phyloP scores from a whole-genome alignment of 768 basidiomycete species.

The Tylopilus sp. region DNA sequence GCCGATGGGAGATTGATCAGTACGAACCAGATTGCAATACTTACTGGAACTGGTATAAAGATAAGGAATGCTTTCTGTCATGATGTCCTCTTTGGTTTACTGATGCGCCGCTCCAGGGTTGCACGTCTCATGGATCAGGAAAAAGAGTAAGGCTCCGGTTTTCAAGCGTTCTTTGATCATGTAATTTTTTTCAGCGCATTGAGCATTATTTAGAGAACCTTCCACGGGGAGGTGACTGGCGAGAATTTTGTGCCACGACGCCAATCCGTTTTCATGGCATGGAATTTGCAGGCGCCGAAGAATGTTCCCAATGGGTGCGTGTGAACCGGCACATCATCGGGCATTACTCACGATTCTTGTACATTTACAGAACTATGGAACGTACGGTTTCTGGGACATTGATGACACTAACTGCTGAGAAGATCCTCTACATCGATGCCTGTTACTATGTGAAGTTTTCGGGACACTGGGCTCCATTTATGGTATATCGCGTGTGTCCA shows the following conservation, averaged over 20 bases:
- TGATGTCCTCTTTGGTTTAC: no score
- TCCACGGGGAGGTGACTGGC: slow-evolving; percentile 27
- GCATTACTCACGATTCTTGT: not conserved
- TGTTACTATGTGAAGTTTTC: no score
- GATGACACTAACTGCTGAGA: slow-evolving; percentile 15
- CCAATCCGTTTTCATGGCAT: slow-evolving; percentile 25
- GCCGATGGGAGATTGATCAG: slow-evolving; percentile 26
- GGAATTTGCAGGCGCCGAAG: slow-evolving; percentile 22
- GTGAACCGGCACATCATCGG: no score
- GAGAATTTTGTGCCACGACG: slow-evolving; percentile 33
- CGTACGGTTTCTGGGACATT: slow-evolving; percentile 26
- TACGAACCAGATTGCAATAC: slow-evolving; percentile 29
- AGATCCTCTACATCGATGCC: not conserved
- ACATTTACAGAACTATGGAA: slow-evolving; percentile 12
- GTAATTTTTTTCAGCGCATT: slow-evolving; percentile 18
- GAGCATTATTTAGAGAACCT: slow-evolving; percentile 31
- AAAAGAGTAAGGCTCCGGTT: slow-evolving; percentile 17
- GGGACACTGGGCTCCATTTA: no score
- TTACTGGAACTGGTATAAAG: slow-evolving; percentile 27
- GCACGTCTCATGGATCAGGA: slow-evolving; percentile 20
- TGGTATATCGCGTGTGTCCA: no score
- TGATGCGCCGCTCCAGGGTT: no score
- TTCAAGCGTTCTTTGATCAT: not conserved
- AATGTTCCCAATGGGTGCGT: slow-evolving; percentile 23
- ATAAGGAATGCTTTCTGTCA: slow-evolving; percentile 21